Evolutionary conservation across 345 rosid genomes (phyloP), one percentile per base, ranked within the genome.

Genomic region (Gossypium stocksii): DNA sequence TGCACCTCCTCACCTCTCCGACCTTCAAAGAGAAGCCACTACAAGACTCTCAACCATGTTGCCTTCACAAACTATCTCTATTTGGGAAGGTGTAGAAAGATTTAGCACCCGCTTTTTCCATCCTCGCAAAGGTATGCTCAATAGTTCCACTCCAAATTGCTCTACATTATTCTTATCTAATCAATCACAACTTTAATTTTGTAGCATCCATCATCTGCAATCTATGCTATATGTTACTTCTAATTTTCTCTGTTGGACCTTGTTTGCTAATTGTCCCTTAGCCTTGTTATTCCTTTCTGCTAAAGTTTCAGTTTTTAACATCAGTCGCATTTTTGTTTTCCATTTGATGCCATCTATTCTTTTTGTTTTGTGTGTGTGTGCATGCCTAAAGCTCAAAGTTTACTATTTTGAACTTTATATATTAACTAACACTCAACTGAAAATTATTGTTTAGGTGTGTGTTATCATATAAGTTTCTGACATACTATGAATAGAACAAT

Each of bases 21-120:
- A 59, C 25, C 74, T 89, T 51, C 91, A 79, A 62, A 87, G 84
- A 66, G 90, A 88, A 76, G 82, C 90, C 54, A 73, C 66, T 62
- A 86, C 76, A 80, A 88, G 81, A 66, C 77, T 86, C 15, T 78
- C 85, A 29, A 77, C 48, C 41, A 74, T 82, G 63, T 74, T 78
- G 70, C 79, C 76, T 19, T 53, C 27, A 41, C 73, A 58, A 53
- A 53, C 87, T 61, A 83, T 74, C 52, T 80, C 85, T 52, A 77
- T 87, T 52, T 66, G 79, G 72, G 79, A 85, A 81, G 79, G 76
- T 11, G 76, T 87, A 15, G 83, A 76, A 75, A 81, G 84, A 75
- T 89, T 82, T 78, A 78, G 66, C 20, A 17, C 77, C 70, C 88
- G 71, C 59, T 77, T 87, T 56, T 82, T 85, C 69, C 78, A 29